These are phyloP conservation scores for Chlorella sp. DNA, from an alignment of 139 green algal species.

Conservation along the genomic window DNA sequence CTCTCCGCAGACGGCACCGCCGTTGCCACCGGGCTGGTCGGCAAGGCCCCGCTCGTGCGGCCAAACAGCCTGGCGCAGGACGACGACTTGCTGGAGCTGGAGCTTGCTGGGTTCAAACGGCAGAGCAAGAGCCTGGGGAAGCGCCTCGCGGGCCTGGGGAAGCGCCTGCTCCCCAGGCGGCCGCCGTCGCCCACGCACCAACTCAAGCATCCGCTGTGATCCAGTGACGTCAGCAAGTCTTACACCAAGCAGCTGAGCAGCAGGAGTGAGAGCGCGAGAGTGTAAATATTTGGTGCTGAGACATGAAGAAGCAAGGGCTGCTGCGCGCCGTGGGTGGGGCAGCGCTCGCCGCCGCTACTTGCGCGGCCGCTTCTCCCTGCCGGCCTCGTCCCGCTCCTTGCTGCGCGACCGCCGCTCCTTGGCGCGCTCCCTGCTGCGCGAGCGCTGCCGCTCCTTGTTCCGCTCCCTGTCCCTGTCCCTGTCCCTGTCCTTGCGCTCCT, in stretches of 20 bases:
- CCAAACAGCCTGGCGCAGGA: not conserved
- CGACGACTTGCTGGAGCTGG: slow-evolving; percentile 5
- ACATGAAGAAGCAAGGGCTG: not conserved
- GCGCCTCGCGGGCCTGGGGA: slow-evolving; percentile 2
- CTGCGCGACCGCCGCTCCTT: slow-evolving; percentile 1
- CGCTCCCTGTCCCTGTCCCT: not conserved
- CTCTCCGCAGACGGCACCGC: not conserved
- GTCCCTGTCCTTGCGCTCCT: not conserved
- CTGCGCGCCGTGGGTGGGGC: not conserved
- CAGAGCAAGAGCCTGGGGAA: slow-evolving; percentile 22
- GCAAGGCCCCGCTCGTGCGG: not conserved
- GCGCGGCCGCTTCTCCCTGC: slow-evolving; percentile 11
- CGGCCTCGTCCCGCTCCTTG: not conserved
- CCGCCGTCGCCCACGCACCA: too few species aligned
- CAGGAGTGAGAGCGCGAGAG: not conserved
- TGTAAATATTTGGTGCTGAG: too few species aligned
- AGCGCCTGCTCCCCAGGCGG: too few species aligned
- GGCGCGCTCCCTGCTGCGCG: not conserved
- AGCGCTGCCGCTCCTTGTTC: not conserved
- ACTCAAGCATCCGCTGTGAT: too few species aligned
- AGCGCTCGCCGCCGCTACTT: not conserved
- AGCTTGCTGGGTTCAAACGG: too few species aligned
- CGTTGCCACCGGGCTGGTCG: not conserved
- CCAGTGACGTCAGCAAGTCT: too few species aligned
- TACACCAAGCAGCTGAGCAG: too few species aligned